phyloP scores from a whole-genome alignment of 1,284 basidiomycete species.

The Ustilago nuda region DNA sequence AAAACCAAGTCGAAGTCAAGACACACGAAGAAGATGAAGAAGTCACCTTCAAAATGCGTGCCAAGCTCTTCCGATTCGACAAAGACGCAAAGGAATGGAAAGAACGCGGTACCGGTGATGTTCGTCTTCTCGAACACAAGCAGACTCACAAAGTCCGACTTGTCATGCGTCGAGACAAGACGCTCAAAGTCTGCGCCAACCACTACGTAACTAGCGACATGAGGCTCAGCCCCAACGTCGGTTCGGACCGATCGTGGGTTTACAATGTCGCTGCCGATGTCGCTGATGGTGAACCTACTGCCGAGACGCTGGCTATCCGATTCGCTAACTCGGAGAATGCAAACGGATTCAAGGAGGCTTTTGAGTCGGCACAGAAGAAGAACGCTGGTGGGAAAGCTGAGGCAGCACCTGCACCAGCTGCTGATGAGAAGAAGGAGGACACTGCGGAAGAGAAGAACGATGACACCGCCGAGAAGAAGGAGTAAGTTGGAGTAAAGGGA shows the following conservation, averaged over 20 bases:
- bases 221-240: conserved; percentile 96
- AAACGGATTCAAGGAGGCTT: conserved; percentile 66
- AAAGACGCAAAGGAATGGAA: conserved; percentile 89
- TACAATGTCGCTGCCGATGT: conserved; percentile 92
- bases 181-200: conserved; percentile 99
- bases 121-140: conserved; percentile 76
- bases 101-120: conserved; percentile 76
- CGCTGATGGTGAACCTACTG: conserved; percentile 80
- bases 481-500: conserved; percentile 10
- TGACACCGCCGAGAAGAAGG: conserved; percentile 26
- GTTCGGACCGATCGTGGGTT: conserved; percentile 99
- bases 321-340: conserved; percentile 91
- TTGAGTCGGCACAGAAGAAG: conserved; percentile 61
- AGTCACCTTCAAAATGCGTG: conserved; percentile 96
- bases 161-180: conserved; percentile 99
- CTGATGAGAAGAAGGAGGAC: conserved; percentile 30
- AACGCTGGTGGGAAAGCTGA: conserved; percentile 49
- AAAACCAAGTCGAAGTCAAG: conserved; percentile 94
- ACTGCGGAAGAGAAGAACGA: conserved; percentile 29
- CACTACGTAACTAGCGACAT: conserved; percentile 91
- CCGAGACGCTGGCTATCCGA: conserved; percentile 96
- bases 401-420: conserved; percentile 29
- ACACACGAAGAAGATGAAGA: conserved; percentile 96
- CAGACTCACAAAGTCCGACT: conserved; percentile 88
- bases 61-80: conserved; percentile 98